Percentiles rank a stretch among this genome's conserved stretches.
phyloP scores from a whole-genome alignment of 257 asterid genomes.

The Solanum virginianum region DNA sequence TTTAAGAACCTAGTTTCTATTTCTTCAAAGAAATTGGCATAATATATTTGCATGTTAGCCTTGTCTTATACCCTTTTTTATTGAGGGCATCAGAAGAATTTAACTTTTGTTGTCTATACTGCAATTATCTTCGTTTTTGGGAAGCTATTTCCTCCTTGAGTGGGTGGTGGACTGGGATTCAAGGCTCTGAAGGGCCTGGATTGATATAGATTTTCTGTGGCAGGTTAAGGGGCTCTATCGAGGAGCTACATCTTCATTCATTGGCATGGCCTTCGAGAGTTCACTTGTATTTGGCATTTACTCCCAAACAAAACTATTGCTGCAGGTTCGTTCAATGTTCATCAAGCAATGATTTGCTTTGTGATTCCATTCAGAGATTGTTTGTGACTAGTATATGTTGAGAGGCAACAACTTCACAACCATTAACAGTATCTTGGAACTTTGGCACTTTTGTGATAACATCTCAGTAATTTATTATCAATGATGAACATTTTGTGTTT shows the following conservation, averaged over 20 bases:
- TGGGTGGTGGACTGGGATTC: neutral
- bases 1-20: neutral
- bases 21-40: neutral
- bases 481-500: neutral
- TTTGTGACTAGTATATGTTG: neutral
- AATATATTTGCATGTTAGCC: neutral
- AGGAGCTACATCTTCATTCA: constrained; percentile 90
- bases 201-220: constrained; percentile 1
- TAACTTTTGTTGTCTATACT: neutral
- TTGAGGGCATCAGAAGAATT: neutral
- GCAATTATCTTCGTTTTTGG: neutral
- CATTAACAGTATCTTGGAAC: neutral
- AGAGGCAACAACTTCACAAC: neutral
- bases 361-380: neutral
- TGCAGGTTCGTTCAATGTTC: constrained; percentile 45
- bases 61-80: neutral
- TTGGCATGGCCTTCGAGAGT: constrained; percentile 94
- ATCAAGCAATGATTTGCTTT: neutral
- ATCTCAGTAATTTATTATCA: neutral
- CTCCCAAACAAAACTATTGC: constrained; percentile 68
- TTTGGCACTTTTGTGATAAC: neutral
- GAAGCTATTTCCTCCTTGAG: neutral
- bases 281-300: constrained; percentile 90
- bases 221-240: constrained; percentile 93
- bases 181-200: neutral